Conservation (phyloP, 1,139 yeast genomes). For the Kodamaea ohmeri region DNA sequence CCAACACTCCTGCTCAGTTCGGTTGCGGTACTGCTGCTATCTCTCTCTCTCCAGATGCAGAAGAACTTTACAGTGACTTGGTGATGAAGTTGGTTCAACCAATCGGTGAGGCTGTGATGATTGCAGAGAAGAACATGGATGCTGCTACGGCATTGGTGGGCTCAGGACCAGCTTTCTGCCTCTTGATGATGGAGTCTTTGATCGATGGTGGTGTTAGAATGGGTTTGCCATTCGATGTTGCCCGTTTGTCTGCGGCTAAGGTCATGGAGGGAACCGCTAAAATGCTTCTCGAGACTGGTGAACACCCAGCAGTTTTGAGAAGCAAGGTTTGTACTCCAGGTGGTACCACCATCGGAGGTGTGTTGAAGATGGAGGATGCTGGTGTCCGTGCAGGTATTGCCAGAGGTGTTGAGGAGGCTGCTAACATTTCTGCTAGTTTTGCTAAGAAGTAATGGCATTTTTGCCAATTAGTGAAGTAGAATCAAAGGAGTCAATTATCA, state of each 20-base stretch:
- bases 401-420: conserved; percentile 87
- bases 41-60: conserved; percentile 56
- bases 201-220: conserved; percentile 92
- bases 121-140: conserved; percentile 90
- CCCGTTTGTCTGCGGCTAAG: conserved; percentile 89
- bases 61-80: conserved; percentile 45
- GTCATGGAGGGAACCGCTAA: conserved; percentile 95
- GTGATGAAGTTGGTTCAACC: conserved; percentile 60
- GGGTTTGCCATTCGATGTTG: conserved; percentile 88
- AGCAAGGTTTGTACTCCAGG: conserved; percentile 96
- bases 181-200: conserved; percentile 85
- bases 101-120: conserved; percentile 68
- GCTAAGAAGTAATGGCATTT: conserved; percentile 76
- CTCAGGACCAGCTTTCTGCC: conserved; percentile 93
- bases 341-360: conserved; percentile 96
- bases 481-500: too few relatives aligned
- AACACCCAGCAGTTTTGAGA: conserved; percentile 88
- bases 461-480: too few relatives aligned
- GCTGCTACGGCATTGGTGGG: conserved; percentile 96
- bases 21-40: conserved; percentile 95
- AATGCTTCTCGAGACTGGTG: conserved; percentile 81
- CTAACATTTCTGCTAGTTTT: conserved; percentile 74
- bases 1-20: conserved; percentile 91
- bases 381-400: conserved; percentile 87
- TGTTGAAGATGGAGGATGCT: conserved; percentile 86